Percentiles rank a stretch among this genome's conserved stretches.
These are phyloP conservation scores for Dentipellis fragilis DNA, from an alignment of 768 basidiomycete species.

Conservation along the genomic window DNA sequence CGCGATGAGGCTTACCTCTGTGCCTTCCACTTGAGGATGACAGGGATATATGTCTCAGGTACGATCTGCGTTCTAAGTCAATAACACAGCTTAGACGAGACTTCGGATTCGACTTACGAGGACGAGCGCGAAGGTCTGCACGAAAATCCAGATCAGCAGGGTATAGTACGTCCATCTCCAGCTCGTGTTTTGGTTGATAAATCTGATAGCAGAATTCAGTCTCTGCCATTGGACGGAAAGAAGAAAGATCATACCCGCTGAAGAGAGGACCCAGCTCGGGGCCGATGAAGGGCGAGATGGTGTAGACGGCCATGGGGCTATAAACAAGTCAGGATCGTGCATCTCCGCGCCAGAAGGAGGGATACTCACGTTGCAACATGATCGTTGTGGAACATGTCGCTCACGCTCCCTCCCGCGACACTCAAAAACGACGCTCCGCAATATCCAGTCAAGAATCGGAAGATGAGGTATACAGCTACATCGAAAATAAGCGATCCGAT, in stretches of 20 bases:
- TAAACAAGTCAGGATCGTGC: conserved; percentile 3
- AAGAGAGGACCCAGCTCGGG: conserved; percentile 50
- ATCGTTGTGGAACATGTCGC: conserved; percentile 44
- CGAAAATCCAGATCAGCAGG: conserved; percentile 58
- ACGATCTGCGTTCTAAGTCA: conserved; percentile 32
- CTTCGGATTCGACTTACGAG: conserved; percentile 26
- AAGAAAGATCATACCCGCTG: conserved; percentile 35
- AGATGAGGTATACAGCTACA: conserved; percentile 50
- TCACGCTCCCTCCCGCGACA: conserved; percentile 52
- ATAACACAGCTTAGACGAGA: not conserved
- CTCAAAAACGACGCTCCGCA: conserved; percentile 49
- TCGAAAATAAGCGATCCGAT: not conserved
- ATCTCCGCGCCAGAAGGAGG: not conserved
- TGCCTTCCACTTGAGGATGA: conserved; percentile 54
- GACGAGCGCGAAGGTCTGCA: conserved; percentile 40
- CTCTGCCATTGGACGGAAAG: not conserved
- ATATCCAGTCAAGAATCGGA: conserved; percentile 47
- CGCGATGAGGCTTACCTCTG: conserved; percentile 25
- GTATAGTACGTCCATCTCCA: conserved; percentile 80
- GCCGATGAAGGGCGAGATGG: conserved; percentile 45
- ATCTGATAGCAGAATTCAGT: not conserved
- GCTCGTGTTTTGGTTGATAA: conserved; percentile 31
- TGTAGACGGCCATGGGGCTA: conserved; percentile 47
- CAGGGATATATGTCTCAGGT: conserved; percentile 64
- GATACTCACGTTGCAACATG: conserved; percentile 48